These are phyloP conservation scores for Chamaenerion angustifolium DNA, from an alignment of 345 rosid species.

Conservation along the genomic window DNA sequence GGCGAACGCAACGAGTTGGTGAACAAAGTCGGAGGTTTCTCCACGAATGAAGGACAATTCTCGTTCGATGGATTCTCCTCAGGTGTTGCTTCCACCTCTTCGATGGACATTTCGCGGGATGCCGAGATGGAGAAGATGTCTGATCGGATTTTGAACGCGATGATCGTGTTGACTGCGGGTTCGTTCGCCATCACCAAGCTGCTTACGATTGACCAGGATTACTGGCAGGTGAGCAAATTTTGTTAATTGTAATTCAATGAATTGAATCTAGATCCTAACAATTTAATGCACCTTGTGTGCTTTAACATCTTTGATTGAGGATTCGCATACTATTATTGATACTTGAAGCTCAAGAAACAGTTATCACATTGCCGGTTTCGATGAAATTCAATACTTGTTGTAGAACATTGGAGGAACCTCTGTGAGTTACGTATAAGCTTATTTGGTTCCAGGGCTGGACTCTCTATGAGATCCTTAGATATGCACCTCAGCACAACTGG, in stretches of 20 bases:
- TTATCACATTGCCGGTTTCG: no score
- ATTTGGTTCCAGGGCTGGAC: conserved; percentile 70
- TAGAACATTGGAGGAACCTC: no score
- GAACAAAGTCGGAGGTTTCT: conserved; percentile 52
- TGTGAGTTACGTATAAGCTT: neutral
- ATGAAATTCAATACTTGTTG: no score
- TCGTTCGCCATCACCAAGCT: conserved; percentile 68
- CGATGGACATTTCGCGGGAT: conserved; percentile 15
- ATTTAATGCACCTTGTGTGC: no score
- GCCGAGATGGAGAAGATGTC: conserved; percentile 41
- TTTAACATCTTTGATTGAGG: no score
- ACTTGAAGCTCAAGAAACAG: no score
- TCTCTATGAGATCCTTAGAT: conserved; percentile 66
- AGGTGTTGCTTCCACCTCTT: conserved; percentile 16
- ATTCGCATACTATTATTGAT: no score
- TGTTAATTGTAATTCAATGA: neutral
- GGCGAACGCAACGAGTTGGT: conserved; percentile 26
- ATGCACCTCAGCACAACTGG: conserved; percentile 98
- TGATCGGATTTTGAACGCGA: conserved; percentile 63
- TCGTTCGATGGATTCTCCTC: conserved; percentile 72
- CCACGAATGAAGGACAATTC: conserved; percentile 39
- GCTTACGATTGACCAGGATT: conserved; percentile 80
- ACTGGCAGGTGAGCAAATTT: conserved; percentile 61
- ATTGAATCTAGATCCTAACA: no score
- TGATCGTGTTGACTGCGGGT: conserved; percentile 73